These are phyloP conservation scores for Saussurea involucrata DNA, from an alignment of 129 eudicot species.

Conservation along the genomic window DNA sequence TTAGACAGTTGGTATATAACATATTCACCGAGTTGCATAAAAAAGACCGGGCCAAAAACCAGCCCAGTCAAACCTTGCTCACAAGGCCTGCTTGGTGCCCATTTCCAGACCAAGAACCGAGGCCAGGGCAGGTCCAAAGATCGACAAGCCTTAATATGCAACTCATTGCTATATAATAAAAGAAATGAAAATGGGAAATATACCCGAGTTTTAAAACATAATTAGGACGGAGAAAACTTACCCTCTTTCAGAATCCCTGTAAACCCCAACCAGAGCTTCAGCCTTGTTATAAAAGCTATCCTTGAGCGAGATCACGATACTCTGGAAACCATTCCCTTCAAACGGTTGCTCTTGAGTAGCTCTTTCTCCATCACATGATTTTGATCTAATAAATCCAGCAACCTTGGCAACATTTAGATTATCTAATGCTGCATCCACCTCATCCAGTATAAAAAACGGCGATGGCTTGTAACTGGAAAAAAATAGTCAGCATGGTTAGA, in stretches of 20 bases:
- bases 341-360: constrained; percentile 38
- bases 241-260: constrained; percentile 82
- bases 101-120: too few species aligned
- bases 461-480: constrained; percentile 83
- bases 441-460: constrained; percentile 94
- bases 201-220: neutral
- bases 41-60: too few species aligned
- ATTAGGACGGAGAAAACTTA: constrained; percentile 7
- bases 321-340: constrained; percentile 80
- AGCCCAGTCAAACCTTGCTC: too few species aligned
- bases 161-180: neutral
- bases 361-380: constrained; percentile 71
- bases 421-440: constrained; percentile 97
- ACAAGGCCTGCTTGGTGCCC: too few species aligned
- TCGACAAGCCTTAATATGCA: neutral
- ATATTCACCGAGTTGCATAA: neutral
- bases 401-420: constrained; percentile 88
- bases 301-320: constrained; percentile 92
- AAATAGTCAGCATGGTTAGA: neutral
- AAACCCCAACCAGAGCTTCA: constrained; percentile 95
- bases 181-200: neutral
- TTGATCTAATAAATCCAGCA: constrained; percentile 91
- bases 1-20: neutral
- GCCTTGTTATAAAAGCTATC: constrained; percentile 98
- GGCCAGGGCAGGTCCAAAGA: neutral